Conservation (phyloP, 2,329 filamentous ascomycete genomes). For the Cladosporium halotolerans region DNA sequence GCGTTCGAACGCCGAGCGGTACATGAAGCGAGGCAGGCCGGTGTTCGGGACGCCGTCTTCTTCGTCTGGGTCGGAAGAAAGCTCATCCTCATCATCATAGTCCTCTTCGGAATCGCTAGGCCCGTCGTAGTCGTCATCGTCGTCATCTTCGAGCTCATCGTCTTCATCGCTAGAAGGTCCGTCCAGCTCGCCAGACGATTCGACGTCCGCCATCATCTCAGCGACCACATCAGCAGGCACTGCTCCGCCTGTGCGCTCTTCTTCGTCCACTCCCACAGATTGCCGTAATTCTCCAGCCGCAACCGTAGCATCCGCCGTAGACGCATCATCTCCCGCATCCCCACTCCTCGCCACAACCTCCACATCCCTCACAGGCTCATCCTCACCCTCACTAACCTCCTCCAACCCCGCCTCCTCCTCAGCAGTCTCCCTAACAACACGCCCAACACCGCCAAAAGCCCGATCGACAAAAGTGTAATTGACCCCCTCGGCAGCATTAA, state of each 20-base stretch:
- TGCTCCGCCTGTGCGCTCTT: constrained; percentile 8
- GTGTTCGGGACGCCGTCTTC: constrained; percentile 29
- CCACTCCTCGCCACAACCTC: constrained; percentile 14
- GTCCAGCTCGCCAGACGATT: background rate
- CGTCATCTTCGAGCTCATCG: constrained; percentile 24
- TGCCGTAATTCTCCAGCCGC: too few species aligned
- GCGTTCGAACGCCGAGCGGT: constrained; percentile 45
- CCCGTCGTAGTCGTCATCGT: constrained; percentile 20
- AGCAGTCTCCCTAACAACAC: constrained; percentile 25
- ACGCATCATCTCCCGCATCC: background rate
- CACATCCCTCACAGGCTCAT: constrained; percentile 15
- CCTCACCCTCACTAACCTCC: constrained; percentile 19
- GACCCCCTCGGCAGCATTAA: constrained; percentile 50
- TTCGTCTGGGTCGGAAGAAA: constrained; percentile 32
- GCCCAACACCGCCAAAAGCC: constrained; percentile 55
- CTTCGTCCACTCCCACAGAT: background rate
- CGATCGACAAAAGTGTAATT: constrained; percentile 53
- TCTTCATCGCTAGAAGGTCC: constrained; percentile 13
- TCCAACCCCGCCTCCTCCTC: constrained; percentile 14
- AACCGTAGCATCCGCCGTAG: background rate
- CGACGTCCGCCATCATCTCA: constrained; percentile 3
- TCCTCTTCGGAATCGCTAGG: constrained; percentile 23
- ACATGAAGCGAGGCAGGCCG: constrained; percentile 34
- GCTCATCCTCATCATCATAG: constrained; percentile 18
- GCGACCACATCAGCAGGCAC: constrained; percentile 13